Evolutionary conservation across 768 basidiomycete species (phyloP).

Genomic region (Xerocomellus dryophilus): DNA sequence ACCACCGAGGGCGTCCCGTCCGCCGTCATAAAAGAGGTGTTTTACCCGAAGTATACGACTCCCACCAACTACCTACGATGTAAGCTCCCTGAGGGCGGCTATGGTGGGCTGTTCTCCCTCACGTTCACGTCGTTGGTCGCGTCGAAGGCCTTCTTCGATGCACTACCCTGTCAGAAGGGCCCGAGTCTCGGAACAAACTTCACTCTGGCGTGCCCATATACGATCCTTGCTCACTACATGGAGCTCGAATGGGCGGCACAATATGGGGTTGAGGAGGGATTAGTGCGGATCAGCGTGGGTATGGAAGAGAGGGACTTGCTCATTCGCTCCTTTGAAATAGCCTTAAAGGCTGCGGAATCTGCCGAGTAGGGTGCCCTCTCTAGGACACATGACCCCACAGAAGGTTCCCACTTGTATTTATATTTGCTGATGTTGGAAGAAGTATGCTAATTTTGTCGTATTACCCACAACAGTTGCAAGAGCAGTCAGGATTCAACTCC

Average conservation of each 20-base stretch:
- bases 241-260: conserved; percentile 91
- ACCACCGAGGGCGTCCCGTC: conserved; percentile 34
- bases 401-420: neutral
- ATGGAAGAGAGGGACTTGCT: conserved; percentile 69
- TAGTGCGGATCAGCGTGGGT: conserved; percentile 91
- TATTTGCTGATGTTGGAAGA: neutral
- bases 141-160: conserved; percentile 80
- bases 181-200: conserved; percentile 94
- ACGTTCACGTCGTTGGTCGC: conserved; percentile 71
- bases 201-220: conserved; percentile 91
- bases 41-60: conserved; percentile 84
- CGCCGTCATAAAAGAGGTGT: conserved; percentile 74
- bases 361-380: conserved; percentile 6
- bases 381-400: neutral
- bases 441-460: neutral
- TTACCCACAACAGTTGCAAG: neutral
- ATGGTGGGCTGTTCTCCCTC: conserved; percentile 84
- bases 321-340: conserved; percentile 54
- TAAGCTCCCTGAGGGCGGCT: conserved; percentile 58
- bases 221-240: conserved; percentile 83
- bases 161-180: conserved; percentile 80
- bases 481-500: conserved; percentile 3
- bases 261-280: conserved; percentile 78
- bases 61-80: conserved; percentile 68
- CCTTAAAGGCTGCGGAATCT: conserved; percentile 72